Conservation (phyloP, 805 yeast species). For the Clavispora santaluciae region DNA sequence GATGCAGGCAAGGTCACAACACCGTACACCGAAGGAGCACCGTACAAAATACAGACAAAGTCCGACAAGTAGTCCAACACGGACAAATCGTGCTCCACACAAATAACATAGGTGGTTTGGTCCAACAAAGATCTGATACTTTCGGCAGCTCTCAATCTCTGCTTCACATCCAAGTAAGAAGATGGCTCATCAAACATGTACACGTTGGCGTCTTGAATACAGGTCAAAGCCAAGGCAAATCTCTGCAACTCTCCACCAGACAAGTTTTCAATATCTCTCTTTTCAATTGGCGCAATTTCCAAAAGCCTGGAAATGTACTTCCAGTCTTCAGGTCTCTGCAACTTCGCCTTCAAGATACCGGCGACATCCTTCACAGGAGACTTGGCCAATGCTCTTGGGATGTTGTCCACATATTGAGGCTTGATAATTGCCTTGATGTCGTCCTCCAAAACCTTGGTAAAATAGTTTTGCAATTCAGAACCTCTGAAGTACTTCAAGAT, state of each 20-base stretch:
- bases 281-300: conserved; percentile 70
- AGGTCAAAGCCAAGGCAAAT: conserved; percentile 96
- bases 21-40: conserved; percentile 98
- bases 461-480: conserved; percentile 92
- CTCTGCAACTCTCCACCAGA: conserved; percentile 99
- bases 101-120: conserved; percentile 80
- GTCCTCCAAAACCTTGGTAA: conserved; percentile 91
- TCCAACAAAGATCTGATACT: conserved; percentile 81
- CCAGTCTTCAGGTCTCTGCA: conserved; percentile 65
- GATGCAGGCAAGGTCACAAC: conserved; percentile 95
- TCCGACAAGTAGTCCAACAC: conserved; percentile 96
- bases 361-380: conserved; percentile 87
- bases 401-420: conserved; percentile 97
- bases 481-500: conserved; percentile 91
- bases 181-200: conserved; percentile 99
- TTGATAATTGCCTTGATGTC: conserved; percentile 94
- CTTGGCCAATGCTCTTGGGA: conserved; percentile 88
- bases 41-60: conserved; percentile 92
- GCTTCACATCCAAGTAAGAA: conserved; percentile 96
- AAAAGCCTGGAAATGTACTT: conserved; percentile 63
- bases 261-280: conserved; percentile 83
- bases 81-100: conserved; percentile 98
- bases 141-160: conserved; percentile 95
- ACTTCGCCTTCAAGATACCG: conserved; percentile 69
- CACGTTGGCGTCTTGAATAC: conserved; percentile 91